Evolutionary conservation across 441 rosid genomes (phyloP).

Genomic region (Geranium incanum): DNA sequence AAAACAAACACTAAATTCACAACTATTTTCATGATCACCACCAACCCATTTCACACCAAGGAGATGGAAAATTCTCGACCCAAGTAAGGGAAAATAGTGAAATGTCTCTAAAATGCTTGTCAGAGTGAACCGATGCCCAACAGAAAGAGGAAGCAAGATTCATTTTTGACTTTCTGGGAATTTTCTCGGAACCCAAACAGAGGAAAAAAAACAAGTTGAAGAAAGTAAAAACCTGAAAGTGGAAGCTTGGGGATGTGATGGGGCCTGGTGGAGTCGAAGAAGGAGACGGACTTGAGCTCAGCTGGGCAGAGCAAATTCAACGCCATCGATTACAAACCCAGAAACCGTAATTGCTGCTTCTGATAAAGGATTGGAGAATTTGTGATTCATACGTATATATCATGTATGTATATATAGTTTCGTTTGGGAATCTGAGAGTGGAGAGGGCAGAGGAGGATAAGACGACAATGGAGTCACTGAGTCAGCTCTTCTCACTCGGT

Average conservation of each 20-base stretch:
- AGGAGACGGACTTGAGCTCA: constrained; percentile 1
- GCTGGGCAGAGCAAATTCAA: not conserved
- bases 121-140: not conserved
- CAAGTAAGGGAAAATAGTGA: too few relatives aligned
- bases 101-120: too few relatives aligned
- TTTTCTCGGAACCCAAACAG: not conserved
- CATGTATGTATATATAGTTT: too few relatives aligned
- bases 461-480: too few relatives aligned
- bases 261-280: not conserved
- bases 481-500: too few relatives aligned
- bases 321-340: not conserved
- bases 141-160: not conserved
- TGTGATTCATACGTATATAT: too few relatives aligned
- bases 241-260: not conserved
- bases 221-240: not conserved
- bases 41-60: not conserved
- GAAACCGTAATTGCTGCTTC: not conserved
- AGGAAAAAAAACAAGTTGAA: not conserved
- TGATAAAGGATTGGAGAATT: too few relatives aligned
- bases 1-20: not conserved
- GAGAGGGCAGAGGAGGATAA: too few relatives aligned
- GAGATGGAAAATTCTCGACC: not conserved
- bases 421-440: too few relatives aligned
- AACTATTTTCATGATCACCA: too few relatives aligned
- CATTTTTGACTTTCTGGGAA: not conserved